phyloP scores from a whole-genome alignment of 2,329 filamentous ascomycete genomes.

The Aspergillus sclerotialis region DNA sequence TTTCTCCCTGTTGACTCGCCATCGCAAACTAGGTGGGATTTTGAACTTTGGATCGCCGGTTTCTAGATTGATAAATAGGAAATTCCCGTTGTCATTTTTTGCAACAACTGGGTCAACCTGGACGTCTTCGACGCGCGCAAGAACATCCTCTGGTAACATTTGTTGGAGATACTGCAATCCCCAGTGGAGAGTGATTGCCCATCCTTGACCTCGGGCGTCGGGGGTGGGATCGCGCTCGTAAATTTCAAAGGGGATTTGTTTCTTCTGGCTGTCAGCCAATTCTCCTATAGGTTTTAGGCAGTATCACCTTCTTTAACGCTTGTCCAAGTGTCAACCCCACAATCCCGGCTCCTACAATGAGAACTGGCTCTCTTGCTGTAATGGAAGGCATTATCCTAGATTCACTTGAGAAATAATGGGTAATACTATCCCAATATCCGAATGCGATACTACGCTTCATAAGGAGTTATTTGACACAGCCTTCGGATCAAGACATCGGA shows the following conservation, averaged over 20 bases:
- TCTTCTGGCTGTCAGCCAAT: conserved; percentile 6
- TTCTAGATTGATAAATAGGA: conserved; percentile 22
- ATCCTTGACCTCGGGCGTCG: conserved; percentile 18
- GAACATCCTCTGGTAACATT: conserved; percentile 11
- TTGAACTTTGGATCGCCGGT: conserved; percentile 21
- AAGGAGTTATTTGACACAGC: no score
- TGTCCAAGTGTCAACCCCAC: conserved; percentile 19
- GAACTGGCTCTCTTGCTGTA: conserved; percentile 13
- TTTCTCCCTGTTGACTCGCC: conserved; percentile 20
- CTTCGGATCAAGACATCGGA: no score
- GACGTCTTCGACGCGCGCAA: conserved; percentile 10
- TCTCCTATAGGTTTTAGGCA: background rate
- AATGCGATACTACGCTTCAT: no score
- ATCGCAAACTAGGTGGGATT: conserved; percentile 21
- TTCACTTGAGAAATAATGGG: background rate
- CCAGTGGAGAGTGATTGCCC: conserved; percentile 22
- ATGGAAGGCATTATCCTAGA: background rate
- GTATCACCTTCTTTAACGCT: conserved; percentile 12
- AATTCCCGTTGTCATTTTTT: conserved; percentile 16
- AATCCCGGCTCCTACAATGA: conserved; percentile 21
- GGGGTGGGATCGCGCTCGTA: conserved; percentile 23
- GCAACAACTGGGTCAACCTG: conserved; percentile 19
- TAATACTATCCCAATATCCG: background rate
- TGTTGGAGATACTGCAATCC: conserved; percentile 15
- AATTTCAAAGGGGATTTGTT: conserved; percentile 22